Percentiles rank a stretch among this genome's conserved stretches.
phyloP scores from a whole-genome alignment of 2,329 filamentous ascomycete genomes.

The Bipolaris cookei region DNA sequence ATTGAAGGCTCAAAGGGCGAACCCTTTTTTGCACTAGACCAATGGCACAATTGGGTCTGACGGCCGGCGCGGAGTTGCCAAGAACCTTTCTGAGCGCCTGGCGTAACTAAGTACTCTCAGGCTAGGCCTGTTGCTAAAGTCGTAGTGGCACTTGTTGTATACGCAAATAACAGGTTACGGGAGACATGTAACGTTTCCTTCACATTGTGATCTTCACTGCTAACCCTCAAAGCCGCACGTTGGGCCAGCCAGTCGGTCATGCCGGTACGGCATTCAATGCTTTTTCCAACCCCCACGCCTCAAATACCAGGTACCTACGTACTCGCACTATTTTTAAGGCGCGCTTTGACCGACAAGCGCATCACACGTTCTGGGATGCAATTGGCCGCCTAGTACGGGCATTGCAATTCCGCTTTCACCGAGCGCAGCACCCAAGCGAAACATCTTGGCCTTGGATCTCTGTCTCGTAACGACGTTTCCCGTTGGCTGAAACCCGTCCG shows the following conservation, averaged over 20 bases:
- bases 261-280: neutral
- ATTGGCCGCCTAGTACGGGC: constrained; percentile 14
- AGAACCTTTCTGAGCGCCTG: neutral
- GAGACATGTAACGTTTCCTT: neutral
- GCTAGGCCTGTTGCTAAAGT: neutral
- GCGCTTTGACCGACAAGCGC: neutral
- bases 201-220: constrained; percentile 1
- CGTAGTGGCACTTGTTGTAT: constrained; percentile 8
- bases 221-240: neutral
- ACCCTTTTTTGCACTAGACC: neutral
- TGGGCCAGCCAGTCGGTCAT: neutral
- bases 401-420: constrained; percentile 9
- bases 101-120: neutral
- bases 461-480: neutral
- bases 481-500: neutral
- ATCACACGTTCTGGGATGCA: constrained; percentile 10
- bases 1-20: neutral
- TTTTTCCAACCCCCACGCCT: neutral
- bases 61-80: constrained; percentile 5
- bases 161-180: neutral
- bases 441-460: neutral
- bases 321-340: constrained; percentile 1
- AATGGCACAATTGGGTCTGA: constrained; percentile 4
- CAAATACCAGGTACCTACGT: neutral
- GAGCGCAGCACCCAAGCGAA: constrained; percentile 2